Base-by-base conservation (phyloP, 1,139 yeast genomes). In the Taphrina flavorubra region DNA sequence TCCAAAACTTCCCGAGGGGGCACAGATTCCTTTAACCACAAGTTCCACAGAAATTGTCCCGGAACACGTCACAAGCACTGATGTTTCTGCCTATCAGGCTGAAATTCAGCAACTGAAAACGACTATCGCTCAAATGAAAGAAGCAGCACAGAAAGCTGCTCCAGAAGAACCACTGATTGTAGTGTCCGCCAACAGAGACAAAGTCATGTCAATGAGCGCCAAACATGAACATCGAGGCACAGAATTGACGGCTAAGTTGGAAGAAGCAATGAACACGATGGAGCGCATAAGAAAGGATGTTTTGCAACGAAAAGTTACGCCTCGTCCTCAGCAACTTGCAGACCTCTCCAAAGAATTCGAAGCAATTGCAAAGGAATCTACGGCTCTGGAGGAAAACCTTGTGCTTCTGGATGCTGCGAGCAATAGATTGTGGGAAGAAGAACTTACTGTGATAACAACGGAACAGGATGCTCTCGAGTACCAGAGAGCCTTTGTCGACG, bases 401-500 rank as follows among this genome's bases (percentile, higher is more conserved):
- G 75, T 78, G 0, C 81, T 81, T 13, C 98, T 92, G 75, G 89
- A 89, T 73, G 87, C 92, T 4, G 86, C 86, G 51, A 92, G 98
- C 97, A 90, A 91, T 76, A 86, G 86, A 74, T 87, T 91, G 37
- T 94, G 99, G 98, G 97, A 92, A 77, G 81, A 88, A 6, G 97
- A 92, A 75, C 83, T 94, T 70, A 96, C 91, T 73, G 87, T 88
- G 58, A 95, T 94, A 31, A 89, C 97, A 72, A 97, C 91, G 74
- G 97, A 92, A 75, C 98, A 94, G 77, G 96, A 92, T 73, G 91
- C 91, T 76, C 86, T 92, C 79, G 89, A 90, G 71, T 82, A 92
- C 42, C 98, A 94, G 77, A 97, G 90, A 74, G 97, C 90, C 72
- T 83, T 94, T 71, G 85, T 92, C 4, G 84, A 82, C 47, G 96